Percentiles rank a stretch among this genome's conserved stretches.
These are phyloP conservation scores for Phaffia rhodozyma DNA, from an alignment of 1,284 basidiomycete species.

Conservation along the genomic window DNA sequence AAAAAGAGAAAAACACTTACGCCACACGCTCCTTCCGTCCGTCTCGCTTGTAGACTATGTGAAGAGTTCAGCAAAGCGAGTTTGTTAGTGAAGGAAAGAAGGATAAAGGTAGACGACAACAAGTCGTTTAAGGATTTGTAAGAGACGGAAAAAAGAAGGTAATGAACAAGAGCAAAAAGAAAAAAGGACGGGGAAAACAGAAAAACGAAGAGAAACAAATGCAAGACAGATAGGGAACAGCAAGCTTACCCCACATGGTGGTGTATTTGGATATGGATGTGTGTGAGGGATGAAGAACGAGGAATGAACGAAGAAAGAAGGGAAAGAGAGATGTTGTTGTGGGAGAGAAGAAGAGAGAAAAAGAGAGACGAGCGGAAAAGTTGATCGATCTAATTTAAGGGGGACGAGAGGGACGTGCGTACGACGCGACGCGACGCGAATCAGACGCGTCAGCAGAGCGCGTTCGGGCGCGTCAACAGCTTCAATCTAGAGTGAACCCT, in stretches of 20 bases:
- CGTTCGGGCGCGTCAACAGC: too few species aligned
- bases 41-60: conserved; percentile 32
- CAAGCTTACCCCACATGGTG: conserved; percentile 11
- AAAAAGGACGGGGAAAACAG: background rate
- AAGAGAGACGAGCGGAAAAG: background rate
- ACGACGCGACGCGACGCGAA: too few species aligned
- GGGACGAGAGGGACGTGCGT: too few species aligned
- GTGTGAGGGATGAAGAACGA: background rate
- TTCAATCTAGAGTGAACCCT: too few species aligned
- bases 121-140: background rate
- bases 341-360: background rate
- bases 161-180: background rate
- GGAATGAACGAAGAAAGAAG: background rate
- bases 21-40: conserved; percentile 32
- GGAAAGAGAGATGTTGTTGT: background rate
- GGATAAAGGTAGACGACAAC: background rate
- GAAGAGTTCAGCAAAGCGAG: background rate
- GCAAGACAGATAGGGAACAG: background rate
- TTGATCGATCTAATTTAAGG: background rate
- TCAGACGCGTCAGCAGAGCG: too few species aligned
- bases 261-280: background rate
- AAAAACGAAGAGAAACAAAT: background rate
- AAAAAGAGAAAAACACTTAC: conserved; percentile 35
- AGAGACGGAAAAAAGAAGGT: background rate
- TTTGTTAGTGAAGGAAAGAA: background rate